Conservation (phyloP, 2,329 filamentous ascomycete genomes). For the Diaporthe ampelina region DNA sequence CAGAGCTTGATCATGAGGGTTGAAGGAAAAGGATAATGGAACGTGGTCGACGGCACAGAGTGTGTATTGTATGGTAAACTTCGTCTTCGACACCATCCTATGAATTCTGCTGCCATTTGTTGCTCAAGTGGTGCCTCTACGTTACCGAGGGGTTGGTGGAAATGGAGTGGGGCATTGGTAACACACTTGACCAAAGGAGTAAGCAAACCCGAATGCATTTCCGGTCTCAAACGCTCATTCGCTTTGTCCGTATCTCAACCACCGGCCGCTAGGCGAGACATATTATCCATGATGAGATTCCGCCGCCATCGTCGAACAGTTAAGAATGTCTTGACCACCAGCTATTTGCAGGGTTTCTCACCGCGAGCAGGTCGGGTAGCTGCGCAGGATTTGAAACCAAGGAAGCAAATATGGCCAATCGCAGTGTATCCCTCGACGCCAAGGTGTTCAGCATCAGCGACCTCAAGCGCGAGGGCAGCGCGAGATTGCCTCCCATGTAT, state of each 20-base stretch:
- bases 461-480: slow-evolving; percentile 55
- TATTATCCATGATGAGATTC: neutral
- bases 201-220: neutral
- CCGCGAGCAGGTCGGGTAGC: neutral
- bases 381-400: too few relatives aligned
- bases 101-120: neutral
- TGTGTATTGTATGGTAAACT: too few relatives aligned
- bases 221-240: neutral
- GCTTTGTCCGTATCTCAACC: neutral
- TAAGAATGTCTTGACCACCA: neutral
- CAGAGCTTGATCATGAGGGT: neutral
- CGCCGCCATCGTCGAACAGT: neutral
- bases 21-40: neutral
- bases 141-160: neutral
- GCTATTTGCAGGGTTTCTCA: neutral
- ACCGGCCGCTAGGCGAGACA: neutral
- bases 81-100: neutral
- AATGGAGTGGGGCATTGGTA: neutral
- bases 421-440: slow-evolving; percentile 39
- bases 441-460: slow-evolving; percentile 52
- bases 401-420: slow-evolving; percentile 43
- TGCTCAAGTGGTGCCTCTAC: neutral
- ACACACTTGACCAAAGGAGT: neutral
- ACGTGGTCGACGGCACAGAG: neutral
- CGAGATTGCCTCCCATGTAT: slow-evolving; percentile 55